phyloP scores from a whole-genome alignment of 2,329 filamentous ascomycete species.

The Monilinia aucupariae region DNA sequence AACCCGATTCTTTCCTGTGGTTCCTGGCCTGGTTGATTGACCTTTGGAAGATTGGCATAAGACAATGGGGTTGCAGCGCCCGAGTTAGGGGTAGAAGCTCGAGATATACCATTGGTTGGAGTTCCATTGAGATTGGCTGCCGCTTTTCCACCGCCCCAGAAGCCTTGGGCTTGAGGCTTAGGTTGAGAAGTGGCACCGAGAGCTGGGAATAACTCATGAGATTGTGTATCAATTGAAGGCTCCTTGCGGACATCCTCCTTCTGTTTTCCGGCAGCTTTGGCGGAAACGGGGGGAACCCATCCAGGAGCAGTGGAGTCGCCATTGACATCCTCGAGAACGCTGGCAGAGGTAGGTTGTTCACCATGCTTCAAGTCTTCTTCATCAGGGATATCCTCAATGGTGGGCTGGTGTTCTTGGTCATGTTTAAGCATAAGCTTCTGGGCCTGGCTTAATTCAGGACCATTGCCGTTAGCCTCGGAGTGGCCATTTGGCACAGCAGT shows the following conservation, averaged over 20 bases:
- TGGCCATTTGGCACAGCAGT: conserved; percentile 22
- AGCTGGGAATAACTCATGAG: conserved; percentile 89
- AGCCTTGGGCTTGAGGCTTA: conserved; percentile 57
- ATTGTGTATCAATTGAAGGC: conserved; percentile 66
- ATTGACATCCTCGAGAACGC: conserved; percentile 35
- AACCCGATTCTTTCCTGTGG: conserved; percentile 36
- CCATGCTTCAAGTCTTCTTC: conserved; percentile 67
- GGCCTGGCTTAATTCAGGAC: conserved; percentile 26
- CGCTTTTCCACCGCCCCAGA: conserved; percentile 69
- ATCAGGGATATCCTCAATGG: conserved; percentile 75
- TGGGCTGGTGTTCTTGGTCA: conserved; percentile 51
- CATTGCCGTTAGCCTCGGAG: conserved; percentile 23
- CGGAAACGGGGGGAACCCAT: conserved; percentile 47
- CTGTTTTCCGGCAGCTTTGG: conserved; percentile 65
- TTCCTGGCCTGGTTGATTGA: conserved; percentile 59
- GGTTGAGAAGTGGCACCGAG: conserved; percentile 64
- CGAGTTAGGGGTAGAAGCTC: conserved; percentile 58
- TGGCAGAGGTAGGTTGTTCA: conserved; percentile 43
- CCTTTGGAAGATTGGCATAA: conserved; percentile 41
- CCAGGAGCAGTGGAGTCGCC: conserved; percentile 43
- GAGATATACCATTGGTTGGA: conserved; percentile 38
- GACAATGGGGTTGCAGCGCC: conserved; percentile 43
- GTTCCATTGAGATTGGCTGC: conserved; percentile 51
- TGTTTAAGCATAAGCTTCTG: conserved; percentile 63
- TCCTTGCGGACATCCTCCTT: conserved; percentile 46